phyloP scores from a whole-genome alignment of 345 rosid species.

The Acer saccharum region DNA sequence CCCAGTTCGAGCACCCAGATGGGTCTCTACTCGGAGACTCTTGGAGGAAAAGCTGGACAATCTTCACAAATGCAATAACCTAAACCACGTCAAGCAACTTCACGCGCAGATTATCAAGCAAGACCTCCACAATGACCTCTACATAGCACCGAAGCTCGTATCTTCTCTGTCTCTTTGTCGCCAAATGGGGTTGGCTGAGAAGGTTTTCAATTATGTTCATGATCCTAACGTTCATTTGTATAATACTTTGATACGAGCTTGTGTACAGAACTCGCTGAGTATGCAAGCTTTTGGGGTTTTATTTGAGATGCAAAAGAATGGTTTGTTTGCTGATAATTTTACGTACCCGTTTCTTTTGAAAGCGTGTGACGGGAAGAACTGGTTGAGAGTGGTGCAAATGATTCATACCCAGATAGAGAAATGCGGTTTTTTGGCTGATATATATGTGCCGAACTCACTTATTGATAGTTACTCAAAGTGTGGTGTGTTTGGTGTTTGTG shows the following conservation, averaged over 20 bases:
- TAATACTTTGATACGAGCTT: slow-evolving; percentile 72
- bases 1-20: slow-evolving; percentile 64
- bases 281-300: slow-evolving; percentile 47
- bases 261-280: slow-evolving; percentile 52
- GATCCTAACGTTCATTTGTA: slow-evolving; percentile 61
- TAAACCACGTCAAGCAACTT: slow-evolving; percentile 64
- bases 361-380: no score
- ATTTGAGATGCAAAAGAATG: no score
- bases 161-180: slow-evolving; percentile 69
- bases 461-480: no score
- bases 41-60: slow-evolving; percentile 68
- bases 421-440: no score
- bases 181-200: slow-evolving; percentile 50
- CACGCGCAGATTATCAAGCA: slow-evolving; percentile 71
- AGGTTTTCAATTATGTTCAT: slow-evolving; percentile 61
- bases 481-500: no score
- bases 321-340: no score
- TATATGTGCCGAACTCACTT: no score
- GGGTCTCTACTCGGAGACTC: slow-evolving; percentile 67
- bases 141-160: slow-evolving; percentile 68
- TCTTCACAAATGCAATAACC: slow-evolving; percentile 69
- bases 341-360: no score
- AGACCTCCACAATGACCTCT: slow-evolving; percentile 56
- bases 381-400: no score
- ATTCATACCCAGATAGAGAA: no score